Evolutionary conservation across 2,329 filamentous ascomycete genomes (phyloP), one percentile per base, ranked within the genome.

Genomic region (Neobulgaria alba): DNA sequence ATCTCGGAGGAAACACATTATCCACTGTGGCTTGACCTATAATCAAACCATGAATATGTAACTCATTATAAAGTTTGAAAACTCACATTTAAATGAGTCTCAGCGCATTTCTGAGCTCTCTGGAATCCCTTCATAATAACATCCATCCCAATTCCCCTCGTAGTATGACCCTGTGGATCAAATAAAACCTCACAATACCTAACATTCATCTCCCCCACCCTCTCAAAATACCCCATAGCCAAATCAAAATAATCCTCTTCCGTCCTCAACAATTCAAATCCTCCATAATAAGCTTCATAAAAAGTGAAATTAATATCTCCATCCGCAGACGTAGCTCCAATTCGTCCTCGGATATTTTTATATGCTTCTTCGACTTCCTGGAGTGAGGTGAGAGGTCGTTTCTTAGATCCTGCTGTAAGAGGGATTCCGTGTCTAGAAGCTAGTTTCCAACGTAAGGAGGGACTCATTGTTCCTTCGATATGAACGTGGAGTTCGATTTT

Each of bases 401-500:
- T 45, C 20, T 45, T 26, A 3, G 42, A 23, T 1, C 41, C 45
- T 3, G 17, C n/a, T 7, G 39, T 45, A 12, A 51, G 41, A n/a
- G 34, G 29, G 14, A 49, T 73, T 42, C 63, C 64, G 67, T 89
- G 85, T 54, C 75, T 75, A 26, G 66, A 58, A 4, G 82, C 78
- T 5, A 89, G 73, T 19, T 67, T 56, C 65, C 87, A 88, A 48
- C 86, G 73, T 21, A 86, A 66, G 39, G 70, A 64, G 1, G 83
- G 81, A 23, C 77, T 76, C 29, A 89, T 69, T 7, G 80, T 79
- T 42, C 84, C 84, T 62, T 88, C 84, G 15, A 89, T 69, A 58
- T 89, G 84, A 42, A 88, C 73, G 63, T 89, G 84, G 56, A 88
- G 82, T 61, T 89, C 84, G 62, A 79, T 82, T 66, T 88, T 88